These are phyloP conservation scores for Centaurea solstitialis DNA, from an alignment of 129 eudicot genomes.

Conservation along the genomic window DNA sequence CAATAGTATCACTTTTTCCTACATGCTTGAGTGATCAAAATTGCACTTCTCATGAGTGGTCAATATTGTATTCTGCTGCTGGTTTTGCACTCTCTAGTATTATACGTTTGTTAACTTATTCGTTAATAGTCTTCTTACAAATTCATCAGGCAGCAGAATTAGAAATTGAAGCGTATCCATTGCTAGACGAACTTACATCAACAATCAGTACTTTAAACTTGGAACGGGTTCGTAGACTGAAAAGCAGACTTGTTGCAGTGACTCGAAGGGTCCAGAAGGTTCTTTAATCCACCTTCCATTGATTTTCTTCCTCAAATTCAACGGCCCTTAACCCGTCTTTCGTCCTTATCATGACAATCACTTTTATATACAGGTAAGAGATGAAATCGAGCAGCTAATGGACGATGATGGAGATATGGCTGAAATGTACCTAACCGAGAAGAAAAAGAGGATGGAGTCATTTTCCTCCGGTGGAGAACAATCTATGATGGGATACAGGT, in stretches of 20 bases:
- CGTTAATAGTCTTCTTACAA: not conserved
- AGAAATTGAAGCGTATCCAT: constrained; percentile 88
- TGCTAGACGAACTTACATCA: constrained; percentile 94
- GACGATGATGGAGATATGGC: constrained; percentile 99
- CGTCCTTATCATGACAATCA: constrained; percentile 9
- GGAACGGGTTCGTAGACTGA: constrained; percentile 90
- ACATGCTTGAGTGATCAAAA: not conserved
- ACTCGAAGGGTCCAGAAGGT: constrained; percentile 98
- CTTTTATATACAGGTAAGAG: constrained; percentile 62
- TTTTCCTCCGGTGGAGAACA: constrained; percentile 74
- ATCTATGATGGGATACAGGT: constrained; percentile 60
- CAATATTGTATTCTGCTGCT: not conserved
- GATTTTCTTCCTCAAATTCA: not conserved
- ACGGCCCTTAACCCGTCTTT: not conserved
- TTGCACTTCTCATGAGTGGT: too few relatives aligned
- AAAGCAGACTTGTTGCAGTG: constrained; percentile 90
- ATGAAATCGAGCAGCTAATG: constrained; percentile 95
- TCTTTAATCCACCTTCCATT: not conserved
- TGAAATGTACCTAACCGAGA: constrained; percentile 92
- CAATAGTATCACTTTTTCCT: too few relatives aligned
- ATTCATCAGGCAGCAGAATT: constrained; percentile 78
- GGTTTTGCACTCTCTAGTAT: not conserved
- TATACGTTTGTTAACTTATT: not conserved
- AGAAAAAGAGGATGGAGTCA: constrained; percentile 67
- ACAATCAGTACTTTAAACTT: constrained; percentile 84